Evolutionary conservation across 805 yeast genomes (phyloP).

Genomic region (Sugiyamaella qingdaonensis): DNA sequence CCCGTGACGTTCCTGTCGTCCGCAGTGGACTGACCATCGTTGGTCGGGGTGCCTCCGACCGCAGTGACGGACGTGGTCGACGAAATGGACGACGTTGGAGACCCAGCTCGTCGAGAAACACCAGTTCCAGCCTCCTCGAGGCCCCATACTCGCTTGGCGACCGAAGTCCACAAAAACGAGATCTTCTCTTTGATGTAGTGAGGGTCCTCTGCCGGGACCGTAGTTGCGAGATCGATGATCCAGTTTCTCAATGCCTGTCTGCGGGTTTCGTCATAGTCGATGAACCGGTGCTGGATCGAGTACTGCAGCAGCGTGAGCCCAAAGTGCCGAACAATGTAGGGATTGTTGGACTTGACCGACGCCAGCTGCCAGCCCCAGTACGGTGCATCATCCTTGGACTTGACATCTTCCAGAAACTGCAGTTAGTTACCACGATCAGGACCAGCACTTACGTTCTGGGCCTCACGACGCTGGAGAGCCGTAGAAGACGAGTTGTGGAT

Average conservation of each 20-base stretch:
- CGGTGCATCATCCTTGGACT: conserved; percentile 78
- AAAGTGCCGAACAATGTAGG: conserved; percentile 78
- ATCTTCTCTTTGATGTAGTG: conserved; percentile 86
- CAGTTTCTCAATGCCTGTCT: conserved; percentile 70
- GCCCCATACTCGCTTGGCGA: conserved; percentile 93
- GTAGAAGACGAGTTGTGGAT: conserved; percentile 33
- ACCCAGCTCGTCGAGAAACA: background rate
- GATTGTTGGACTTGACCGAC: conserved; percentile 52
- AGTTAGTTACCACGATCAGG: background rate
- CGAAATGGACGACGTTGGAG: background rate
- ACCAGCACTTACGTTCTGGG: conserved; percentile 39
- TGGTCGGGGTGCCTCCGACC: conserved; percentile 1
- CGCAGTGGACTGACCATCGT: conserved; percentile 23
- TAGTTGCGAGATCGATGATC: conserved; percentile 72
- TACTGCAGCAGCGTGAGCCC: conserved; percentile 78
- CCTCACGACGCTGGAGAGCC: conserved; percentile 42
- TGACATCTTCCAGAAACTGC: conserved; percentile 68
- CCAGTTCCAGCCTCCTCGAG: conserved; percentile 27
- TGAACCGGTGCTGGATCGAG: conserved; percentile 56
- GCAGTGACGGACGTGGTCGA: conserved; percentile 3
- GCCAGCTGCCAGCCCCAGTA: conserved; percentile 89
- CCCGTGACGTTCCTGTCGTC: conserved; percentile 39
- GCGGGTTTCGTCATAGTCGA: conserved; percentile 54
- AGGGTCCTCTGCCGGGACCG: conserved; percentile 65
- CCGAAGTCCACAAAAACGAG: conserved; percentile 85